A percentile compares a stretch with the other conserved stretches of the same genome.
Evolutionary conservation across 2,329 filamentous ascomycete genomes (phyloP).

Genomic region (Fusarium sp.): DNA sequence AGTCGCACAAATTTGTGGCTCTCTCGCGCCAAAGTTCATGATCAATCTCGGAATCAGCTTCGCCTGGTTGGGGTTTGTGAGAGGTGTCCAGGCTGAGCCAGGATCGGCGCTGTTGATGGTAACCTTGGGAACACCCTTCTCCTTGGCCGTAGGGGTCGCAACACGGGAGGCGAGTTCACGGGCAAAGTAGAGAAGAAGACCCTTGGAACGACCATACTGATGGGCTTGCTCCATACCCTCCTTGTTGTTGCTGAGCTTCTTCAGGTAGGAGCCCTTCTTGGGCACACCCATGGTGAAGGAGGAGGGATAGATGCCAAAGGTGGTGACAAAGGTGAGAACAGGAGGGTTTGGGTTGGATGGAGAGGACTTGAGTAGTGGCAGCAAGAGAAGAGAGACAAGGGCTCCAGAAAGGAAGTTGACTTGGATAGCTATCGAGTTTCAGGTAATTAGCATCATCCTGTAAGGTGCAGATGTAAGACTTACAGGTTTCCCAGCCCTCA

Average conservation of each 20-base stretch:
- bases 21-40: slow-evolving; percentile 53
- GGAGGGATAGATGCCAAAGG: slow-evolving; percentile 53
- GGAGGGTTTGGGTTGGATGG: slow-evolving; percentile 48
- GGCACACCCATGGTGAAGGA: slow-evolving; percentile 52
- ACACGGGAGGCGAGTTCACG: slow-evolving; percentile 50
- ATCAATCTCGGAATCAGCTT: slow-evolving; percentile 53
- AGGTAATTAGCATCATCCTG: slow-evolving; percentile 8
- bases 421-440: slow-evolving; percentile 46
- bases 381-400: slow-evolving; percentile 48
- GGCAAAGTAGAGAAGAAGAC: slow-evolving; percentile 52
- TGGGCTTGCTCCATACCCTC: slow-evolving; percentile 52
- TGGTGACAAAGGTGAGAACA: slow-evolving; percentile 53
- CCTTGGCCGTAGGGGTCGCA: slow-evolving; percentile 27
- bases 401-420: slow-evolving; percentile 53
- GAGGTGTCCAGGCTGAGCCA: slow-evolving; percentile 53
- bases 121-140: slow-evolving; percentile 42
- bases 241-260: slow-evolving; percentile 51
- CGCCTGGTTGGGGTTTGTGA: slow-evolving; percentile 51
- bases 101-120: slow-evolving; percentile 55
- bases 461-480: slow-evolving; percentile 14
- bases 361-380: slow-evolving; percentile 50
- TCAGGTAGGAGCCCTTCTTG: slow-evolving; percentile 49
- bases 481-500: slow-evolving; percentile 54
- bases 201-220: slow-evolving; percentile 54
- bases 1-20: slow-evolving; percentile 52